Percentiles rank a stretch among this genome's conserved stretches.
These are phyloP conservation scores for Penicillium manginii DNA, from an alignment of 495 filamentous ascomycete species.

Conservation along the genomic window DNA sequence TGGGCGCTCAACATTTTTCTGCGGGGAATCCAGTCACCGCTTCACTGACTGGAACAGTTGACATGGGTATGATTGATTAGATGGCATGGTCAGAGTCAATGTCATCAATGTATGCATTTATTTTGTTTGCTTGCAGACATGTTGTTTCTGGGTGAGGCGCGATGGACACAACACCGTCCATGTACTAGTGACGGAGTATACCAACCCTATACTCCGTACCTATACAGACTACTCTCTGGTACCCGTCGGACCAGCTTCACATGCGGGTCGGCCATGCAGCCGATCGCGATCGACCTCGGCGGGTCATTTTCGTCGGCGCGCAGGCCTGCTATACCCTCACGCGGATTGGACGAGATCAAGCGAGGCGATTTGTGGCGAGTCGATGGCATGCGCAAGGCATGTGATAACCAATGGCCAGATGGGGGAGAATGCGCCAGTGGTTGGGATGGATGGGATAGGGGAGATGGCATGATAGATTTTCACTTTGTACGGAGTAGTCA, in stretches of 20 bases:
- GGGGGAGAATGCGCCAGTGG: background rate
- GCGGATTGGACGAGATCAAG: slow-evolving; percentile 13
- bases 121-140: background rate
- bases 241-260: slow-evolving; percentile 14
- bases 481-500: too few species aligned
- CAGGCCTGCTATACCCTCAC: background rate
- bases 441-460: slow-evolving; percentile 5
- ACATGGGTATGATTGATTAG: background rate
- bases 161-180: background rate
- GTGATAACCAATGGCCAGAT: slow-evolving; percentile 4
- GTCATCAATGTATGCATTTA: background rate
- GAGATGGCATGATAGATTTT: too few species aligned
- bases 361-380: slow-evolving; percentile 20
- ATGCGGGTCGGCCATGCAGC: slow-evolving; percentile 23
- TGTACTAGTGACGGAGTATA: background rate
- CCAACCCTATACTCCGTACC: background rate
- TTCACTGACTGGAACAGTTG: background rate
- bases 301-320: slow-evolving; percentile 28
- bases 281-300: slow-evolving; percentile 26
- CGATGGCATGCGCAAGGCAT: slow-evolving; percentile 19
- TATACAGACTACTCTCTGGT: too few species aligned
- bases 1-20: slow-evolving; percentile 19
- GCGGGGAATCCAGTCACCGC: slow-evolving; percentile 1
- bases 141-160: background rate
- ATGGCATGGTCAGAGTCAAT: background rate